phyloP scores from a whole-genome alignment of 495 filamentous ascomycete genomes.

The Viridothelium virens region DNA sequence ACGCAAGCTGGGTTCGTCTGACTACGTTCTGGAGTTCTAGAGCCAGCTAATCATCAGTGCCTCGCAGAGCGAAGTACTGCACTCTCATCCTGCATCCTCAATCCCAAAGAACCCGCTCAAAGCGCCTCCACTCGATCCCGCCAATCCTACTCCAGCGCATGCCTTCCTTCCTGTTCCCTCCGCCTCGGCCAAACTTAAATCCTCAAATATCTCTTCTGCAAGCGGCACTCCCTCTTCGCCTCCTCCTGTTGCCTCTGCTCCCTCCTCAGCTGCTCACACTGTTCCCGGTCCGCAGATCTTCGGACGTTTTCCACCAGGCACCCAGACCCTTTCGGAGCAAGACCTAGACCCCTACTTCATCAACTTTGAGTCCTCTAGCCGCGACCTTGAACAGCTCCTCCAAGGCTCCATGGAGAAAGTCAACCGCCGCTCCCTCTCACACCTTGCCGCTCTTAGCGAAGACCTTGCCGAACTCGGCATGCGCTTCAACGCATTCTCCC shows the following conservation, averaged over 20 bases:
- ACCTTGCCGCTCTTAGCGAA: conserved; percentile 69
- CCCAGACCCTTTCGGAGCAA: conserved; percentile 67
- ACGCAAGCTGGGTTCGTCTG: conserved; percentile 89
- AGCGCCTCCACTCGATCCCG: conserved; percentile 85
- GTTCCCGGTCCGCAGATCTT: conserved; percentile 58
- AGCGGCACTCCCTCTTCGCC: conserved; percentile 49
- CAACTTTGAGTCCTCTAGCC: conserved; percentile 77
- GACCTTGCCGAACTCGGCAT: conserved; percentile 90
- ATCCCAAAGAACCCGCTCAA: conserved; percentile 90
- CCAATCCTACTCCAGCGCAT: conserved; percentile 84
- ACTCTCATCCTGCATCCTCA: conserved; percentile 79
- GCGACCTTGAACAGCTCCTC: conserved; percentile 76
- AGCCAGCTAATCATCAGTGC: not conserved
- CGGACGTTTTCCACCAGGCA: conserved; percentile 74
- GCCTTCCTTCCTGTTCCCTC: conserved; percentile 79
- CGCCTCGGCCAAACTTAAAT: conserved; percentile 74
- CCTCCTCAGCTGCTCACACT: conserved; percentile 50
- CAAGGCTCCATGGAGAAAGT: conserved; percentile 93
- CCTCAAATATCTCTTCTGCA: conserved; percentile 39
- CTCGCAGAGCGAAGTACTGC: conserved; percentile 75
- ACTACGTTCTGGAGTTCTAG: not conserved
- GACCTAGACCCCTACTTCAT: conserved; percentile 94
- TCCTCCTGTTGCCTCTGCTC: conserved; percentile 36
- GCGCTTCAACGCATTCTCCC: conserved; percentile 90
- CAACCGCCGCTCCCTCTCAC: conserved; percentile 78